A percentile compares a stretch with the other conserved stretches of the same genome.
phyloP scores from a whole-genome alignment of 192 early-diverging fungal genomes.

The Kappamyces sp. region DNA sequence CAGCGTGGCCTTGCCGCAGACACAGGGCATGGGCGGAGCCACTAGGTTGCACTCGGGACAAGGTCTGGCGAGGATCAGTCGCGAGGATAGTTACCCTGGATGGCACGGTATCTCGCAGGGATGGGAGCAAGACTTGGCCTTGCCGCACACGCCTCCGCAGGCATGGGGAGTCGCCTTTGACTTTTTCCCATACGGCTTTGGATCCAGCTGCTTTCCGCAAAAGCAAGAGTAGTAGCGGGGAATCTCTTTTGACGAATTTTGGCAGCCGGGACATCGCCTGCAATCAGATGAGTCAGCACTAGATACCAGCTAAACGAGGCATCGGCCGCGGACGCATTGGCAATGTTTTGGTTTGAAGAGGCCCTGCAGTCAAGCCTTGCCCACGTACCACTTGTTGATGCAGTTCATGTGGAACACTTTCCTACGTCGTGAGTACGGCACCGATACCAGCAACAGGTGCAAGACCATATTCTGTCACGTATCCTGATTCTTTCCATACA shows the following conservation, averaged over 20 bases:
- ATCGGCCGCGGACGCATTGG: constrained; percentile 8
- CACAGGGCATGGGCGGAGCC: constrained; percentile 71
- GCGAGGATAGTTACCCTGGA: constrained; percentile 10
- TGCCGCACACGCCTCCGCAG: constrained; percentile 76
- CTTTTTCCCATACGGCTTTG: constrained; percentile 43
- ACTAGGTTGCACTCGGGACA: constrained; percentile 84
- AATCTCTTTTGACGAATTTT: constrained; percentile 56
- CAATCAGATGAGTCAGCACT: constrained; percentile 15
- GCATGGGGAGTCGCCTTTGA: constrained; percentile 68
- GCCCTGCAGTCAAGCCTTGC: constrained; percentile 16
- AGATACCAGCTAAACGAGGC: not conserved
- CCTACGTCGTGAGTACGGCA: too few species aligned
- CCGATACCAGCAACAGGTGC: constrained; percentile 72
- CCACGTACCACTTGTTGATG: constrained; percentile 65
- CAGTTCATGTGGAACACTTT: constrained; percentile 82
- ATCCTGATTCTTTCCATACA: constrained; percentile 81
- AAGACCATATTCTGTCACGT: constrained; percentile 75
- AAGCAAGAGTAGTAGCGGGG: constrained; percentile 81
- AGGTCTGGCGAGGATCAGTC: constrained; percentile 76
- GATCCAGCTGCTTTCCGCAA: constrained; percentile 75
- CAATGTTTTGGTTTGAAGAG: not conserved
- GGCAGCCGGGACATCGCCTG: constrained; percentile 94
- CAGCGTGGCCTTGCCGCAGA: constrained; percentile 69
- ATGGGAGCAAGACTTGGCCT: constrained; percentile 65
- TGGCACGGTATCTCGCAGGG: constrained; percentile 44